phyloP scores from a whole-genome alignment of 176 grass and related monocot genomes.

The Themeda triandra region DNA sequence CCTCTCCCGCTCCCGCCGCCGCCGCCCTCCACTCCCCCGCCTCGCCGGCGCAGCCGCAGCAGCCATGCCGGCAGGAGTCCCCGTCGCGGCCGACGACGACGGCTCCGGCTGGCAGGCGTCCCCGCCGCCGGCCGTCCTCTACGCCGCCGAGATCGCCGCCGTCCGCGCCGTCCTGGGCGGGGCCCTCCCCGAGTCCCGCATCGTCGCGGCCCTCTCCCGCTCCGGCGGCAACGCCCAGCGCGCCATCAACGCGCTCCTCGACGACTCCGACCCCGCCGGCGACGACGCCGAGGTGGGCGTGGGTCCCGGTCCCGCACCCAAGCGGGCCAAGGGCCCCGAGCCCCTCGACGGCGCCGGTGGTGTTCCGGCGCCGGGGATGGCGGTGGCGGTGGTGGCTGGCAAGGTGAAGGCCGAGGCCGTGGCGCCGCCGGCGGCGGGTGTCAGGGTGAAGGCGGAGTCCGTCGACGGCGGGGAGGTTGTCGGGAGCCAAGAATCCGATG shows the following conservation, averaged over 20 bases:
- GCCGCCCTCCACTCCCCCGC: not conserved
- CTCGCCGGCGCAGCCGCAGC: not conserved
- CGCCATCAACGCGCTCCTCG: slow-evolving; percentile 71
- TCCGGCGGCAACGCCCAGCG: slow-evolving; percentile 60
- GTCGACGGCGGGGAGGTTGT: not conserved
- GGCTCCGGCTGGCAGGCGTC: slow-evolving; percentile 13
- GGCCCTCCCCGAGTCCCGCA: slow-evolving; percentile 1
- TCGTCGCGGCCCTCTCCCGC: slow-evolving; percentile 48
- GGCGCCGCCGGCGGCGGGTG: not conserved
- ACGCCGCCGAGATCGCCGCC: slow-evolving; percentile 51
- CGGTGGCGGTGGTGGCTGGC: not conserved
- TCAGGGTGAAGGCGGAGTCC: slow-evolving; percentile 12
- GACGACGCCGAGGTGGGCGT: not conserved
- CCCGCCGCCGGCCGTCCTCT: slow-evolving; percentile 38
- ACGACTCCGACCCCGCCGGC: too few relatives aligned
- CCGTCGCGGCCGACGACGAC: not conserved
- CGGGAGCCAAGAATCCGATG: not conserved
- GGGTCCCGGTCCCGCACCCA: slow-evolving; percentile 7
- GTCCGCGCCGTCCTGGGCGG: slow-evolving; percentile 57
- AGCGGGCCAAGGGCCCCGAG: slow-evolving; percentile 12
- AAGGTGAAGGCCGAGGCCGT: not conserved
- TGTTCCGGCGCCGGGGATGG: not conserved
- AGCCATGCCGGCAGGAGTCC: slow-evolving; percentile 31
- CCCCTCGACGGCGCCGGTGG: not conserved
- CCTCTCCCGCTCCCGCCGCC: not conserved